These are phyloP conservation scores for Thozetella sp. DNA, from an alignment of 495 filamentous ascomycete species.

Conservation along the genomic window DNA sequence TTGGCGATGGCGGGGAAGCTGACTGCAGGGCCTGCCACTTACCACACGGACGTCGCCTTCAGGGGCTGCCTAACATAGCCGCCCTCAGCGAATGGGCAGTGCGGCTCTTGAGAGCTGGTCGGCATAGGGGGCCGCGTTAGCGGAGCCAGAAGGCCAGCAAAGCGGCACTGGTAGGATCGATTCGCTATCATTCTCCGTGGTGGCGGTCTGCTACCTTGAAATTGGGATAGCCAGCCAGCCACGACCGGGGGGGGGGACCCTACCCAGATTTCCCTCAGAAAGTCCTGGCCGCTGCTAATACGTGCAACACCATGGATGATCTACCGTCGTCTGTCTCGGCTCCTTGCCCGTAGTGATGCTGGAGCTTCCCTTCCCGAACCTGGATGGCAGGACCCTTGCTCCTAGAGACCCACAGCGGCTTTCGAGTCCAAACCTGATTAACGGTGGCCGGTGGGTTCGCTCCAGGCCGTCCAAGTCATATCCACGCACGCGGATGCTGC, in stretches of 20 bases:
- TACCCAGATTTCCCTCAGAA: not conserved
- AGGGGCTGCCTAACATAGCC: not conserved
- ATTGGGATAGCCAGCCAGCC: not conserved
- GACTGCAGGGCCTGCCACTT: not conserved
- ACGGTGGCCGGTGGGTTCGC: no score
- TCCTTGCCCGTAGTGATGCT: not conserved
- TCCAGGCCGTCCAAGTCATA: no score
- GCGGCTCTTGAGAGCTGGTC: not conserved
- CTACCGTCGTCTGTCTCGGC: not conserved
- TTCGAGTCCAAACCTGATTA: no score
- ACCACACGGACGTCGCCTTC: not conserved
- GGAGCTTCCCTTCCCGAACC: not conserved
- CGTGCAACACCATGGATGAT: not conserved
- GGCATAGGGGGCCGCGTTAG: not conserved
- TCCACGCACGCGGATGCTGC: not conserved
- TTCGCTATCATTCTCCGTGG: not conserved
- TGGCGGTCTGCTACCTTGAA: not conserved
- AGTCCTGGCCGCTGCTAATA: no score
- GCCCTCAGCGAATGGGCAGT: not conserved
- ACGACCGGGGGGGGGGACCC: no score
- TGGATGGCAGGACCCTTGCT: no score
- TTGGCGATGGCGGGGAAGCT: constrained; percentile 4
- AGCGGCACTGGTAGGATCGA: not conserved
- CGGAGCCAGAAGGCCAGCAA: not conserved
- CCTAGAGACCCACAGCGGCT: no score